A percentile compares a stretch with the other conserved stretches of the same genome.
These are phyloP conservation scores for Cryoendolithus antarcticus DNA, from an alignment of 2,329 filamentous ascomycete species.

Conservation along the genomic window DNA sequence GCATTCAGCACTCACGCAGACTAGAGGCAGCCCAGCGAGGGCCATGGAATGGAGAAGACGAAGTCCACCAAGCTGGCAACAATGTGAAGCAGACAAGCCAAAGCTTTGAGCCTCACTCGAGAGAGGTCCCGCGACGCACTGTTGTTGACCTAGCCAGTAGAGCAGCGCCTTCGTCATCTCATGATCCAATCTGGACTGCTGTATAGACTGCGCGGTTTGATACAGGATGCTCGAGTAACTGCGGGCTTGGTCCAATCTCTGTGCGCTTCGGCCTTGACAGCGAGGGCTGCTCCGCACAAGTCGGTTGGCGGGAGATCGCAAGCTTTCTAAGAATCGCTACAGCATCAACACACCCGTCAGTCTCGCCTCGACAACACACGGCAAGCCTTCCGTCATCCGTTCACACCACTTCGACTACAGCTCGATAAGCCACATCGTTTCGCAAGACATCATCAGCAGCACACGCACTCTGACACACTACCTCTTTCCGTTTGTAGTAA, in stretches of 20 bases:
- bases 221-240: too few relatives aligned
- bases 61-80: constrained; percentile 2
- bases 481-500: constrained; percentile 45
- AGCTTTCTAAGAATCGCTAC: neutral
- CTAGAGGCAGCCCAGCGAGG: neutral
- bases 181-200: neutral
- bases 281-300: neutral
- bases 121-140: constrained; percentile 61
- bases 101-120: constrained; percentile 88
- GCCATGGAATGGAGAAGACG: neutral
- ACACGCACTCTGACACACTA: neutral
- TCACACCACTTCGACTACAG: constrained; percentile 7
- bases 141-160: constrained; percentile 7
- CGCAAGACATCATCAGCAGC: constrained; percentile 10
- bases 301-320: constrained; percentile 1
- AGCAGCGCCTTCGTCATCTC: constrained; percentile 9
- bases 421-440: constrained; percentile 8
- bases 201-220: too few relatives aligned
- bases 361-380: neutral
- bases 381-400: constrained; percentile 7
- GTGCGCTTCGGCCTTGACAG: too few relatives aligned
- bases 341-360: neutral
- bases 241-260: too few relatives aligned
- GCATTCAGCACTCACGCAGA: neutral
- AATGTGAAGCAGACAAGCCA: constrained; percentile 58